Base-by-base conservation (phyloP, 805 yeast genomes). In the Candida tammaniensis region DNA sequence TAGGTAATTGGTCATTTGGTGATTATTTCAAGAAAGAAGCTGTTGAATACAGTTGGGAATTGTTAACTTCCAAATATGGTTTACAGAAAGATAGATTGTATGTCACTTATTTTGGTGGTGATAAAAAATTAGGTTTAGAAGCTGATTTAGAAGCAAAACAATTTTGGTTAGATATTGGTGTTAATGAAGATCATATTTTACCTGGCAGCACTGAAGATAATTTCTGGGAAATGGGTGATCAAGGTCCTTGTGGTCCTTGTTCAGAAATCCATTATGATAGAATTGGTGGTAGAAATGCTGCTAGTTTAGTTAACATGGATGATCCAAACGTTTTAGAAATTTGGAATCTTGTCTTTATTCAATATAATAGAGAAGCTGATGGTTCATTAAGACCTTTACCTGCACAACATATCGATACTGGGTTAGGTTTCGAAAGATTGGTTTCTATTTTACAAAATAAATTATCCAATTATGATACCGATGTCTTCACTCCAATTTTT, bases 151-250 rank as follows among this genome's bases (percentile, higher is more conserved):
- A 93, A 65, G 96, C 98, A 35, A 85, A 85, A 59, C 68, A 83
- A 51, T 67, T 77, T 43, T 93, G 99, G 99, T 67, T 70, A 44
- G 77, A 72, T 24, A 84, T 83, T 26, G 99, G 99, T 50, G 94
- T 91, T 36, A 74, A 81, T 21, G 96, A 86, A 48, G 89, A 82
- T 57, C 98, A 88, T 58, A 91, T 93, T 49, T 70, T 93, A 47
- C 95, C 96, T 14, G 99, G 99, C 38, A 69, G 80, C 48, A 85
- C 81, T 35, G 70, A 80, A 55, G 99, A 93, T 61, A 93, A 93
- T 68, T 93, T 93, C 65, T 93, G 99, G 99, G 99, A 93, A 71
- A 93, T 93, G 99, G 99, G 99, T 52, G 99, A 94, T 57, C 98
- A 91, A 70, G 99, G 99, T 48, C 99, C 99, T 31, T 93, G 99